Evolutionary conservation across 2,329 filamentous ascomycete species (phyloP).

Genomic region (Plectosphaerella cucumerina): DNA sequence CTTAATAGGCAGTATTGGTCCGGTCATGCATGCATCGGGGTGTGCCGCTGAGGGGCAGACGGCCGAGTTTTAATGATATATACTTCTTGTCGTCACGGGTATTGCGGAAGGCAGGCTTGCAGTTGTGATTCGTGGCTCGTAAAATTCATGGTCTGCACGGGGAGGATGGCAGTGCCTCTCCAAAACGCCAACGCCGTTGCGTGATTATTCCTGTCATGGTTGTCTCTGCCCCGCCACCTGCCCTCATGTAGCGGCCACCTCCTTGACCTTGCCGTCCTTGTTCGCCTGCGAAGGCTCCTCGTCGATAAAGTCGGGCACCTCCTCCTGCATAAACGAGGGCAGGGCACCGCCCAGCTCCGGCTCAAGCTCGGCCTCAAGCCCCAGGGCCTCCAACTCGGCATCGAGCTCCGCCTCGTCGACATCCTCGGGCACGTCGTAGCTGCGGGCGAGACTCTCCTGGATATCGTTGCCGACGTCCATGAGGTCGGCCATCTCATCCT

Average conservation of each 20-base stretch:
- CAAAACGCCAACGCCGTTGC: background rate
- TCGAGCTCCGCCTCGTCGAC: conserved; percentile 96
- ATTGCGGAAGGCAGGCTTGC: background rate
- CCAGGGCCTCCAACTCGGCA: conserved; percentile 90
- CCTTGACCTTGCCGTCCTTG: conserved; percentile 70
- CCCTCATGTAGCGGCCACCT: conserved; percentile 56
- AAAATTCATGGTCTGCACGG: no score
- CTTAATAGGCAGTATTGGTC: no score
- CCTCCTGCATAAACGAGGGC: conserved; percentile 86
- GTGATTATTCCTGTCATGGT: background rate
- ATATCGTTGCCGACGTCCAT: conserved; percentile 99
- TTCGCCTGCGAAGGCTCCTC: conserved; percentile 63
- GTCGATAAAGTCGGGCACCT: conserved; percentile 86
- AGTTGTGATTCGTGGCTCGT: no score
- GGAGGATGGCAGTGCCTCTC: background rate
- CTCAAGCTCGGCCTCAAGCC: conserved; percentile 90
- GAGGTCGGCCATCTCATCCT: conserved; percentile 98
- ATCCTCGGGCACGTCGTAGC: conserved; percentile 94
- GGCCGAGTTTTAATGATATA: background rate
- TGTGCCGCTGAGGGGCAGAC: background rate
- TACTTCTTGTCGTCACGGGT: no score
- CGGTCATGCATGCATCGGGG: background rate
- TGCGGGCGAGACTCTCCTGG: conserved; percentile 84
- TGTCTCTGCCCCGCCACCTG: background rate
- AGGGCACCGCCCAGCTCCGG: conserved; percentile 60